Conservation (phyloP, 805 yeast species). For the Saccharomycopsis schoenii region DNA sequence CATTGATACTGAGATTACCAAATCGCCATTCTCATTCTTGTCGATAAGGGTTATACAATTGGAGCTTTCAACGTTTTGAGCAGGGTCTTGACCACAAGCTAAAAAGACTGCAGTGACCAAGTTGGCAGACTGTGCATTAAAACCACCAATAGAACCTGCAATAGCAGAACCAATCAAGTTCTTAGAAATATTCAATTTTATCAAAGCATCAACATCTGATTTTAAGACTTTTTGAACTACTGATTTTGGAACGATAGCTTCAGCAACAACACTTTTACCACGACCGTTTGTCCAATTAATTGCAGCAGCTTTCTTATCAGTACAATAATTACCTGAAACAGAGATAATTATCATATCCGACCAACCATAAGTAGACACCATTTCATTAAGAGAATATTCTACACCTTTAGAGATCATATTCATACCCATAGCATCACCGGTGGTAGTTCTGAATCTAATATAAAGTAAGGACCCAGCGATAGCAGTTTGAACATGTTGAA, state of each 20-base stretch:
- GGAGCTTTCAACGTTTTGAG: constrained; percentile 95
- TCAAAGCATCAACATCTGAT: constrained; percentile 86
- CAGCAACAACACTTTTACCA: constrained; percentile 96
- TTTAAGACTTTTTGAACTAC: constrained; percentile 76
- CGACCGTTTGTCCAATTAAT: constrained; percentile 99
- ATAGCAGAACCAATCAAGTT: constrained; percentile 93
- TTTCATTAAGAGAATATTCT: constrained; percentile 71
- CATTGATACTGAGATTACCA: constrained; percentile 94
- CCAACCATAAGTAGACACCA: constrained; percentile 87
- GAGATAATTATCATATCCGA: constrained; percentile 89
- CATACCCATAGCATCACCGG: constrained; percentile 99
- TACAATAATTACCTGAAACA: constrained; percentile 94
- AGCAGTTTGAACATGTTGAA: constrained; percentile 85
- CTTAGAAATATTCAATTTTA: constrained; percentile 79
- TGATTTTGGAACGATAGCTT: constrained; percentile 78
- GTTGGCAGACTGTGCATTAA: constrained; percentile 97
- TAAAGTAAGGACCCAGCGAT: constrained; percentile 85
- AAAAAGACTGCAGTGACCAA: constrained; percentile 86
- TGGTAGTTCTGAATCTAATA: constrained; percentile 93
- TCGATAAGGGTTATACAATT: constrained; percentile 96
- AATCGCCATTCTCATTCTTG: constrained; percentile 63
- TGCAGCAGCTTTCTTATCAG: constrained; percentile 96
- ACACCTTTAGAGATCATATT: constrained; percentile 99
- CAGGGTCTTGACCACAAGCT: constrained; percentile 99
- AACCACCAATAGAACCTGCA: constrained; percentile 98